Conservation (phyloP, 176 grass and related monocot genomes). For the Avena eriantha region DNA sequence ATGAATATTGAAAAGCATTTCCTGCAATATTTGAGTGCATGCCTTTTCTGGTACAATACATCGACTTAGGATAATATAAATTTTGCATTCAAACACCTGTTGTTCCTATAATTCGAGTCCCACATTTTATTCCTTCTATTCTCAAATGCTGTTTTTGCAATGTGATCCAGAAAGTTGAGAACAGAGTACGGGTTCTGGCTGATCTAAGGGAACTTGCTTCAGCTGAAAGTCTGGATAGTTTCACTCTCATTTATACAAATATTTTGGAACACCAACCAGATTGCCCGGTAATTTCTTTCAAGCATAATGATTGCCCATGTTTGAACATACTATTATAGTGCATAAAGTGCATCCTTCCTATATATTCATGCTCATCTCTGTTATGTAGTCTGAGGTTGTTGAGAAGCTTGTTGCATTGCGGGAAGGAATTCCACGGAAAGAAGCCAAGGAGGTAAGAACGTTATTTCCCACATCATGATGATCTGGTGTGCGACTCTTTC, state of each 20-base stretch:
- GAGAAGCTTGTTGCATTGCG: slow-evolving; percentile 95
- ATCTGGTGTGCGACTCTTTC: background rate
- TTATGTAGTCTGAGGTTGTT: slow-evolving; percentile 92
- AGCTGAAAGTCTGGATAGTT: slow-evolving; percentile 96
- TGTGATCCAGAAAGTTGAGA: slow-evolving; percentile 93
- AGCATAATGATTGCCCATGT: slow-evolving; percentile 10
- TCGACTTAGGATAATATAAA: background rate
- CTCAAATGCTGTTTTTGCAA: slow-evolving; percentile 27
- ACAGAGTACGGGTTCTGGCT: slow-evolving; percentile 85
- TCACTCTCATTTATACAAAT: slow-evolving; percentile 97
- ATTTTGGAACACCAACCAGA: slow-evolving; percentile 99
- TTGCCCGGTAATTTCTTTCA: slow-evolving; percentile 78
- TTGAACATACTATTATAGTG: slow-evolving; percentile 21
- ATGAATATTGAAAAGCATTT: slow-evolving; percentile 19
- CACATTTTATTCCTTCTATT: slow-evolving; percentile 9
- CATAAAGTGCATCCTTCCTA: background rate
- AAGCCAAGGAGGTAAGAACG: slow-evolving; percentile 92
- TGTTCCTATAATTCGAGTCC: background rate
- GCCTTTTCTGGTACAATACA: slow-evolving; percentile 29
- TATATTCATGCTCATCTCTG: slow-evolving; percentile 1
- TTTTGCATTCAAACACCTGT: slow-evolving; percentile 22
- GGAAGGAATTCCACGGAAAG: slow-evolving; percentile 92
- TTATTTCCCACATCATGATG: slow-evolving; percentile 8
- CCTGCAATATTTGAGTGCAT: slow-evolving; percentile 7
- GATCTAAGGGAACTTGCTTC: slow-evolving; percentile 99